phyloP scores from a whole-genome alignment of 129 eudicot genomes.

The sunflower (Helianthus annuus) region DNA sequence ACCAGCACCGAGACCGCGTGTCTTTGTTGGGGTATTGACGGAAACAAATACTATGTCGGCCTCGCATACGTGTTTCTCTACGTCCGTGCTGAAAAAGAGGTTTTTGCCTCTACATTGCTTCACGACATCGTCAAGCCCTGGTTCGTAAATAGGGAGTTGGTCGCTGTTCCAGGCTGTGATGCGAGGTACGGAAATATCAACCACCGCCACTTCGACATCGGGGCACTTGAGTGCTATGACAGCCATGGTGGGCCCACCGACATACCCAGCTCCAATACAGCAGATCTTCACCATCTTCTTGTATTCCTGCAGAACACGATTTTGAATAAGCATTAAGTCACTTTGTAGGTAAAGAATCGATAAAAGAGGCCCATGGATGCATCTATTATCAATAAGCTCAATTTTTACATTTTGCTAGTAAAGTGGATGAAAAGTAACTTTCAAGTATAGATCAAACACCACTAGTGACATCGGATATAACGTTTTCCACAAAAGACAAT shows the following conservation, averaged over 20 bases:
- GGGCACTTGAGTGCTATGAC: constrained; percentile 72
- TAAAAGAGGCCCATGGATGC: constrained; percentile 2
- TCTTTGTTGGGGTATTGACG: constrained; percentile 58
- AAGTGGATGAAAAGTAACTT: neutral
- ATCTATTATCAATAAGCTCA: neutral
- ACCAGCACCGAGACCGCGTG: constrained; percentile 68
- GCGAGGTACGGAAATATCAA: constrained; percentile 56
- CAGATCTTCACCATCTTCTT: constrained; percentile 61
- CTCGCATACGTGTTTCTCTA: constrained; percentile 53
- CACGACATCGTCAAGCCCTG: constrained; percentile 62
- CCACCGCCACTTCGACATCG: constrained; percentile 47
- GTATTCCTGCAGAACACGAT: constrained; percentile 9
- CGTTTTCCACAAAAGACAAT: neutral
- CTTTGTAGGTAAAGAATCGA: neutral
- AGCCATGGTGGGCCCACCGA: constrained; percentile 84
- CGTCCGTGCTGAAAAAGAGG: constrained; percentile 59
- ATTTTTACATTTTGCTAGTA: neutral
- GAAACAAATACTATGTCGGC: constrained; percentile 70
- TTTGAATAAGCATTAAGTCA: constrained; percentile 2
- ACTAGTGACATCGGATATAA: neutral
- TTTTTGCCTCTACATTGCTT: constrained; percentile 63
- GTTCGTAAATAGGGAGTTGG: constrained; percentile 65
- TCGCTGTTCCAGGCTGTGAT: constrained; percentile 74
- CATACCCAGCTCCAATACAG: constrained; percentile 74
- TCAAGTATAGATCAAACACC: neutral